These are phyloP conservation scores for Exophiala alcalophila DNA, from an alignment of 2,329 filamentous ascomycete species.

Conservation along the genomic window DNA sequence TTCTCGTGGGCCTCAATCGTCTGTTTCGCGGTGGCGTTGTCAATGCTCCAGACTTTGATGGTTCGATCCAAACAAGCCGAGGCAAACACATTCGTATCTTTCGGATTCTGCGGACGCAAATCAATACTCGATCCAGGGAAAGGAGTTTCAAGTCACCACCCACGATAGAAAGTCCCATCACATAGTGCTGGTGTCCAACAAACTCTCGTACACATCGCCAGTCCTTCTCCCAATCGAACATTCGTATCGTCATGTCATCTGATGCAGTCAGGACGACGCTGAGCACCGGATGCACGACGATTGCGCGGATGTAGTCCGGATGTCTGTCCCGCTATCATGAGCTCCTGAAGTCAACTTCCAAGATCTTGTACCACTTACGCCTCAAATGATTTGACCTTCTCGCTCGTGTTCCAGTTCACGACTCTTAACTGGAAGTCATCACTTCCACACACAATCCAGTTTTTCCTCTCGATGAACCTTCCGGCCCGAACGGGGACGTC, in stretches of 20 bases:
- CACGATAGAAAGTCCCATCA: constrained; percentile 64
- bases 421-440: constrained; percentile 87
- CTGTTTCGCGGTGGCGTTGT: constrained; percentile 90
- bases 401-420: constrained; percentile 99
- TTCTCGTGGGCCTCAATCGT: constrained; percentile 97
- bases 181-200: constrained; percentile 93
- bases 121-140: not conserved
- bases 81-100: constrained; percentile 76
- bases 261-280: constrained; percentile 94
- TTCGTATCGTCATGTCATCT: constrained; percentile 97
- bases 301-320: constrained; percentile 96
- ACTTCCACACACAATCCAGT: constrained; percentile 95
- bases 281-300: constrained; percentile 90
- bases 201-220: constrained; percentile 99
- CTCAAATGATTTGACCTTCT: constrained; percentile 58
- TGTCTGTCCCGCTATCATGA: constrained; percentile 47
- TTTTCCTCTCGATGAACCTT: constrained; percentile 95
- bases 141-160: not conserved
- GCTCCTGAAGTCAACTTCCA: not conserved
- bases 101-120: constrained; percentile 87
- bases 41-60: constrained; percentile 96
- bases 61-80: constrained; percentile 94
- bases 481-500: constrained; percentile 97
- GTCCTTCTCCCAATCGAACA: constrained; percentile 98
- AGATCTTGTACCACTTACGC: constrained; percentile 18